Evolutionary conservation across 192 early-diverging fungal species (phyloP), one percentile per base, ranked within the genome.

Genomic region (Linnemannia schmuckeri): DNA sequence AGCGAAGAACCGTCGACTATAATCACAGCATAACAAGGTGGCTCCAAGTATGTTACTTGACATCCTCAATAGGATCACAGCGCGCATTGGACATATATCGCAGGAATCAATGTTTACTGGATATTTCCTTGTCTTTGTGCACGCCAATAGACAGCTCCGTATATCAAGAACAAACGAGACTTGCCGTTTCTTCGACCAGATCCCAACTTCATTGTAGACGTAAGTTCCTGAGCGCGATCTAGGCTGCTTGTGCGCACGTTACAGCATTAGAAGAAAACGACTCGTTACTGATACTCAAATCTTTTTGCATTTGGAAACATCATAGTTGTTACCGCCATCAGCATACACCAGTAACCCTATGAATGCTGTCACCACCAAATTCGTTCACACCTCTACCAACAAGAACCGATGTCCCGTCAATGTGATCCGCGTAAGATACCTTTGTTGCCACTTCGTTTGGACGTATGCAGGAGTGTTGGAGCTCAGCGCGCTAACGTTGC

Each of bases 1-100:
- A 98, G 89, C 90, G 98, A 68, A 91, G 96, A 17, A 99, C 98
- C 0, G 95, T 99, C 24, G 98, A 99, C 89, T 98, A 96, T 88
- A 96, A 97, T 79, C 92, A 96, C 27, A 92, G 95, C 37, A 91
- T 97, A 18, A 93, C 94, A 55, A 92, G 94, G 76, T 95, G 95
- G 77, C 88, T 96, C 57, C 93, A 97, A 91, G 94, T 96, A 91
- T 12, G 61, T 2, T 24, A 1, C n/a, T 15, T 66, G 7, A 13
- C 8, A 8, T n/a, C 54, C 24, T 55, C 44, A 18, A 22, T 5
- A 22, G 49, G 18, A 52, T 27, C 55, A 12, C n/a, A 61, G n/a
- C 9, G 12, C 27, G 8, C n/a, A 61, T 2, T 30, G 30, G 61
- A 15, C 30, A 3, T 30, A 30, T 2, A 1, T 13, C 8, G 10